Base-by-base conservation (phyloP, 768 basidiomycete genomes). In the Hygrophoropsis aurantiaca region DNA sequence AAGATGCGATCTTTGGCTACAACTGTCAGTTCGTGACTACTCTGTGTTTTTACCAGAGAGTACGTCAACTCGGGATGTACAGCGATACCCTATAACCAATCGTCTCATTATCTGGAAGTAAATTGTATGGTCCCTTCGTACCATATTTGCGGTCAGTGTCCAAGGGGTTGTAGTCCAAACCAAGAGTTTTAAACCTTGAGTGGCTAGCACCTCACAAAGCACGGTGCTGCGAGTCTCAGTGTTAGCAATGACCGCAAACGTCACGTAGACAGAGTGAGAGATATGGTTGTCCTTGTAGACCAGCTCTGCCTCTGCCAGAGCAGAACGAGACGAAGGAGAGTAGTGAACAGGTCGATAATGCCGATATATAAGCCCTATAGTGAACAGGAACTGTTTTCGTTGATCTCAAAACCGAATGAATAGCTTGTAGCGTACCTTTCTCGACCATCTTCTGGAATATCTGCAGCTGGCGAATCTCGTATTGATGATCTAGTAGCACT, bases 91-190 rank as follows among this genome's bases (percentile, higher is more conserved):
- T 95, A 25, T 13, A n/a, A 50, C 27, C 52, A 8, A 11, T 30
- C 13, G 34, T 20, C n/a, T 24, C 34, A 8, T 25, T 35, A 36
- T 30, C 27, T 30, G 35, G 32, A 32, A 49, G 13, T 5, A n/a
- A 20, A 16, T 37, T 16, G 26, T 47, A 52, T 15, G 19, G 27
- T 30, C 27, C 6, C 7, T 11, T 36, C 77, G 34, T 55, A 93
- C 94, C 88, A 94, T 92, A 59, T 99, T 98, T 2, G 92, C 90
- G 5, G 90, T 92, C 39, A 98, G 69, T 4, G 92, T 98, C 95
- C 95, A 99, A 1, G 95, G 90, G 0, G 95, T 98, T 3, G 95
- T 98, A 2, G 95, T 98, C 95, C 95, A 99, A 4, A 95, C 87
- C 15, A 93, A 71, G 9, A 97, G 56, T 23, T 76, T 74, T 10